These are phyloP conservation scores for Ceratobasidium sp. DNA, from an alignment of 1,284 basidiomycete genomes.

Conservation along the genomic window DNA sequence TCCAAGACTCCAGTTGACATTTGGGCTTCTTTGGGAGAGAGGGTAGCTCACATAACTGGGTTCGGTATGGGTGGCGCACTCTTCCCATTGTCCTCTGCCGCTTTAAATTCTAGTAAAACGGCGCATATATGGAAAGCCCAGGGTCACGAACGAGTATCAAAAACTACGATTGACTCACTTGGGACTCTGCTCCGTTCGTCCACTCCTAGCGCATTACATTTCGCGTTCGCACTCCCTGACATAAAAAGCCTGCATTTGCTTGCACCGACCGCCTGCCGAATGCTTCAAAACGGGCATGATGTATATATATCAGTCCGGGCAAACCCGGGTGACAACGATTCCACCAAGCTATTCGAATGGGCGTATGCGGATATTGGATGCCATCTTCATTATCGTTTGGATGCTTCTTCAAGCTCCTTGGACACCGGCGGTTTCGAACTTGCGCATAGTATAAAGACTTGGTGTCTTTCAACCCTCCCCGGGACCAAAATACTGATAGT, in stretches of 20 bases:
- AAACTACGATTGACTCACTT: background rate
- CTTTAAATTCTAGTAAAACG: background rate
- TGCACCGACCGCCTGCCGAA: slow-evolving; percentile 57
- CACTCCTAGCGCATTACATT: slow-evolving; percentile 14
- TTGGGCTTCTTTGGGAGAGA: slow-evolving; percentile 58
- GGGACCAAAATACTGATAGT: slow-evolving; percentile 6
- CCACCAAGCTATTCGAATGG: background rate
- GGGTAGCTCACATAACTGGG: slow-evolving; percentile 5
- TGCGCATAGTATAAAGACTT: background rate
- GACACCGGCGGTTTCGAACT: background rate
- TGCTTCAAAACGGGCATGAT: slow-evolving; percentile 54
- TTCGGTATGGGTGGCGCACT: slow-evolving; percentile 24
- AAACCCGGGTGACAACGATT: background rate
- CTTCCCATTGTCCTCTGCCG: background rate
- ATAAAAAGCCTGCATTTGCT: slow-evolving; percentile 56
- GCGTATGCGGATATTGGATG: slow-evolving; percentile 36
- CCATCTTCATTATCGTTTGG: slow-evolving; percentile 44
- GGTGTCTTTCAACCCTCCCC: background rate
- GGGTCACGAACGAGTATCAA: background rate
- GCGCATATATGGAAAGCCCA: background rate
- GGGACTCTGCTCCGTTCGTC: background rate
- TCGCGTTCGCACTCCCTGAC: slow-evolving; percentile 55
- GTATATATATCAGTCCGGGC: slow-evolving; percentile 53
- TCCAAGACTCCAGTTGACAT: slow-evolving; percentile 47
- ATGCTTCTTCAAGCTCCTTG: background rate